Base-by-base conservation (phyloP, 2,329 filamentous ascomycete species). In the Diaporthe caulivora region DNA sequence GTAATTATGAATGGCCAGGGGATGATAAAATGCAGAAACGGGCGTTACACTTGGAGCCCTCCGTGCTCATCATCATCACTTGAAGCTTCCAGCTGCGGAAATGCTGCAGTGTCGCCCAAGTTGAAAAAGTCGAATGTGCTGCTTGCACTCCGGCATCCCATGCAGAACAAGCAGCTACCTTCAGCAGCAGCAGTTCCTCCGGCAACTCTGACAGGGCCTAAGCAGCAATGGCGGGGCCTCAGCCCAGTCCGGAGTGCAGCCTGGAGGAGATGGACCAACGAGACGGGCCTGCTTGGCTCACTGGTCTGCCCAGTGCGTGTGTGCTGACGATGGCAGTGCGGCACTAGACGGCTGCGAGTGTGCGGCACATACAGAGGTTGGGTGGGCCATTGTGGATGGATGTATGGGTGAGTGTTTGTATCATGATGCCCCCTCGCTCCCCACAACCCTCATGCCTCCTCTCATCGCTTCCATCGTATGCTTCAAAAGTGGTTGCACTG, bases 281-380 rank as follows among this genome's bases (percentile, higher is more conserved):
- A 24, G 60, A 47, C 53, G 40, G 26, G 62, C 62, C 44, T 21
- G 51, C 62, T 49, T 70, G 67, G 40, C 40, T 70, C 37, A 10
- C 11, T 21, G 54, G 11, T 13, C 8, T 40, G 37, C 6, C 37
- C 2, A 10, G 26, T 21, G 29, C 13, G 40, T 62, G 57, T 62
- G 54, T 49, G 54, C 44, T 71, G 54, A 62, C 47, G 29, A 62
- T 53, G 55, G 69, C 69, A 34, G 69, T 54, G 69, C 69, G 24
- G 69, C 69, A 42, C 29, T 42, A 62, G 42, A 65, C 17, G 21
- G 26, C 17, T 62, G 69, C 69, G 54, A 13, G 24, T 47, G 15
- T 62, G 69, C 47, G 69, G 55, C 69, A 64, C 69, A 13, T 42
- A 40, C 26, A 65, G 54, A 34, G 34, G 34, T 9, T 34, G 34